Base-by-base conservation (phyloP, 495 filamentous ascomycete genomes). In the Extremus antarcticus region DNA sequence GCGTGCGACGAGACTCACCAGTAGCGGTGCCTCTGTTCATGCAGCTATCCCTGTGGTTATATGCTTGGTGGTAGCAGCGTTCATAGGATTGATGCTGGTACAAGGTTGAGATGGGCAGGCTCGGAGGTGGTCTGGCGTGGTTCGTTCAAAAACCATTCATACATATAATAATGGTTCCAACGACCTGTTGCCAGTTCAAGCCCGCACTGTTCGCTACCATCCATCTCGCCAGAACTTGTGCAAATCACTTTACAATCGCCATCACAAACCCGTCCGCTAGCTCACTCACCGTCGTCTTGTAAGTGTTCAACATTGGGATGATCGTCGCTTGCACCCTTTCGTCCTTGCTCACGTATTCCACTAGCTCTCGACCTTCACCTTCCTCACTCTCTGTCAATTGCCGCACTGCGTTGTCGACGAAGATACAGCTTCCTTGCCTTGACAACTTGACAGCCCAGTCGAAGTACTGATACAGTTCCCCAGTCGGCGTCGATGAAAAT, bases 401-500 rank as follows among this genome's bases (percentile, higher is more conserved):
- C 43, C 69, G 43, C n/a, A 79, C 72, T 20, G 72, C 69, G 68
- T 80, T 76, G 56, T 79, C 76, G 7, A 78, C 68, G 54, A 66
- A 74, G 40, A 77, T 66, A 11, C 63, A 66, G 13, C 67, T 68
- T 2, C 65, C 64, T n/a, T 56, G 49, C 51, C 59, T 56, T n/a
- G 63, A 64, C 59, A 75, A 61, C 41, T 66, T 68, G 15, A 71
- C 68, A 10, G 72, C 73, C 66, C 69, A 60, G 19, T 74, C 58
- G 52, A 79, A 77, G 38, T 79, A 76, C 40, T 69, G 63, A 62
- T 63, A 72, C 53, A 76, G 71, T 50, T 77, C 71, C n/a, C 66
- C 60, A 69, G 25, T 71, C 74, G 8, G 76, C 76, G 66, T 78
- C 76, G 48, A 80, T 73, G 38, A 78, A 78, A 0, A 74, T 61